Base-by-base conservation (phyloP, 257 asterid genomes). In the Dorcoceras hygrometricum region DNA sequence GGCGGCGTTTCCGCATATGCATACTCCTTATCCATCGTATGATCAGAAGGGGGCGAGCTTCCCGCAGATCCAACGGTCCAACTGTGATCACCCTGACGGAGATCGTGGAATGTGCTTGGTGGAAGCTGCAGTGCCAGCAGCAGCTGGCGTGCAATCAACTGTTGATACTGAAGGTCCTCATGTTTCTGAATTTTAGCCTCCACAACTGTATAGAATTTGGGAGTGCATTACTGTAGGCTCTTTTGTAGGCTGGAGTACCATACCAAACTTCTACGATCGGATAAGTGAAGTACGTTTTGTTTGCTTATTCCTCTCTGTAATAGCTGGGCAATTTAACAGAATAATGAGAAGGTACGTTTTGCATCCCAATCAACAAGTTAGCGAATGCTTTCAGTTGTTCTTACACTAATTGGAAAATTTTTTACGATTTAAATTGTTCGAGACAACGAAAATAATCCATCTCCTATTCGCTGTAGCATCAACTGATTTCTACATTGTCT, bases 1-100 rank as follows among this genome's bases (percentile, higher is more conserved):
- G 0, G 75, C 86, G 32, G 84, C 89, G 22, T 84, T 87, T 63
- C 95, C 89, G 14, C 86, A 75, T 57, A 80, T 87, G 87, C 80
- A 68, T 71, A 83, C 63, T 18, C 54, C 54, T 59, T 80, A 73
- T 43, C 78, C 36, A 36, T 43, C 64, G 70, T 16, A 16, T 22
- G 54, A 46, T 46, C 62, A 61, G 32, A 68, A 63, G 32, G 80
- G 29, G 51, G 20, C 65, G 23, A 25, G 32, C 71, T 71, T 59
- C 67, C 65, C 20, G 77, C 54, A 75, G 73, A 73, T 59, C 72
- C 80, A 77, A 39, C 74, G 59, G 34, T 66, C 82, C 70, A 63
- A 18, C 36, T 80, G 86, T 46, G 80, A 71, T 76, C 77, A 70
- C 31, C 63, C 67, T 36, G 79, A 84, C 29, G 68, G 73, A 84